Conservation (phyloP, 2,329 filamentous ascomycete species). For the Macrophomina pseudophaseolina region DNA sequence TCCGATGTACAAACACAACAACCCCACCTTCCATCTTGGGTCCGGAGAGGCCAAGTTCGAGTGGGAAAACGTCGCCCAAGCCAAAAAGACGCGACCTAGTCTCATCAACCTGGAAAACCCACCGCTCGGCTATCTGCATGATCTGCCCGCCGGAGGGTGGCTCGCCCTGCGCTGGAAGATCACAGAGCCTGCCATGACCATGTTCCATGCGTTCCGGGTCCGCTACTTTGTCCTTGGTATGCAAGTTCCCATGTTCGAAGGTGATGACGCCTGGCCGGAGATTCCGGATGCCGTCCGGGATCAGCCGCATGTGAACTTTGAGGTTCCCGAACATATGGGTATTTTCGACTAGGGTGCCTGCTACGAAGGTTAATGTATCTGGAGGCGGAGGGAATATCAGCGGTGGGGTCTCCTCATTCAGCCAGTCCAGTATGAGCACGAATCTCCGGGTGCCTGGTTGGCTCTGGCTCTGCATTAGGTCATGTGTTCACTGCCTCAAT, state of each 20-base stretch:
- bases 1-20: constrained; percentile 32
- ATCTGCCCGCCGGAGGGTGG: constrained; percentile 31
- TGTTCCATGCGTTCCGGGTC: constrained; percentile 31
- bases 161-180: constrained; percentile 31
- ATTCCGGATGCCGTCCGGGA: constrained; percentile 27
- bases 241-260: constrained; percentile 31
- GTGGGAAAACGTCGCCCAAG: constrained; percentile 27
- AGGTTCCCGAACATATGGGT: constrained; percentile 29
- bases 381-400: no score
- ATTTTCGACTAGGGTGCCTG: constrained; percentile 27
- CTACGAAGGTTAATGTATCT: no score
- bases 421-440: no score
- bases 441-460: no score
- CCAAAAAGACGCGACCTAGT: constrained; percentile 4
- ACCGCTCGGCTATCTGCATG: constrained; percentile 29
- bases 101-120: constrained; percentile 29
- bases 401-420: no score
- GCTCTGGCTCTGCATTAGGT: no score
- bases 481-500: no score
- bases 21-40: constrained; percentile 29
- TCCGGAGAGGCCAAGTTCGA: constrained; percentile 27
- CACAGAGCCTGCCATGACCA: constrained; percentile 29
- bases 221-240: constrained; percentile 31
- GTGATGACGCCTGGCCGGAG: constrained; percentile 31
- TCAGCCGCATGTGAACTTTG: constrained; percentile 31